phyloP scores from a whole-genome alignment of 1,139 yeast genomes.

The Debaryomycetaceae sp. region DNA sequence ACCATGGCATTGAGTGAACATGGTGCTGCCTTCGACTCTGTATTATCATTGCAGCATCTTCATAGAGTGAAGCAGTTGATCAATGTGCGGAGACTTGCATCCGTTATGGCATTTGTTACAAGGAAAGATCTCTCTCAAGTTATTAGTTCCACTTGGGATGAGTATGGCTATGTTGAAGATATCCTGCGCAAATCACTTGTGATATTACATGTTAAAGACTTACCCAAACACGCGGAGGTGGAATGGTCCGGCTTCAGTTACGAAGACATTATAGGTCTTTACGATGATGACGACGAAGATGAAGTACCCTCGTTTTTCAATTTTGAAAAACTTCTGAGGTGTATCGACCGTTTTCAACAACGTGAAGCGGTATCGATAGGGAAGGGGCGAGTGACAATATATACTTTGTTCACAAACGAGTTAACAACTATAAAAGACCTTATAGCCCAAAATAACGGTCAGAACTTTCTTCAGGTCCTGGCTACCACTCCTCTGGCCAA shows the following conservation, averaged over 20 bases:
- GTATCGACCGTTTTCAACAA: constrained; percentile 7
- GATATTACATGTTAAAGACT: constrained; percentile 53
- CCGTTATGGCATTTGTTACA: constrained; percentile 56
- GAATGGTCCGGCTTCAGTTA: constrained; percentile 76
- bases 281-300: constrained; percentile 41
- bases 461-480: constrained; percentile 11
- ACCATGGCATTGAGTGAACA: constrained; percentile 47
- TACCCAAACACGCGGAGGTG: constrained; percentile 68
- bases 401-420: constrained; percentile 17
- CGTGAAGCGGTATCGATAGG: constrained; percentile 9
- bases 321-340: neutral
- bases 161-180: constrained; percentile 21
- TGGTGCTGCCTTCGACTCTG: constrained; percentile 27
- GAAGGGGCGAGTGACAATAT: constrained; percentile 7
- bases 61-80: constrained; percentile 59
- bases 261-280: constrained; percentile 30
- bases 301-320: constrained; percentile 25
- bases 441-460: constrained; percentile 3
- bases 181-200: constrained; percentile 26
- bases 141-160: constrained; percentile 37
- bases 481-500: constrained; percentile 4
- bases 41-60: constrained; percentile 71
- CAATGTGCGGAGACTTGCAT: constrained; percentile 39
- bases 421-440: constrained; percentile 9
- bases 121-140: constrained; percentile 19